These are phyloP conservation scores for Aotearoamyces nothofagi DNA, from an alignment of 2,329 filamentous ascomycete genomes.

Conservation along the genomic window DNA sequence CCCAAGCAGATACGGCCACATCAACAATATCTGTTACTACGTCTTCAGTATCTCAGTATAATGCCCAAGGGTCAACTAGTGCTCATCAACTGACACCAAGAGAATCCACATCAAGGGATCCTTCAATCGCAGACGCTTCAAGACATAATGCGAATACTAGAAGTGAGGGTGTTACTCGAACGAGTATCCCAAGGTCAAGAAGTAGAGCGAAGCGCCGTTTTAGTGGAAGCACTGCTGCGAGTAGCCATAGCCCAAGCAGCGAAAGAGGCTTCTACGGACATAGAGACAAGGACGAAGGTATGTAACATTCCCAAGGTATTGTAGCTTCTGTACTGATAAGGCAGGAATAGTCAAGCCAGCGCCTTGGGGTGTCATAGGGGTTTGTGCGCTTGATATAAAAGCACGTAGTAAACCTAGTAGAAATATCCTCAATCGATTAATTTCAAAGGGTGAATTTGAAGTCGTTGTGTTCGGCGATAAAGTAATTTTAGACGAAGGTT, in stretches of 20 bases:
- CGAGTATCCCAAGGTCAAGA: conserved; percentile 41
- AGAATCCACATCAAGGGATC: conserved; percentile 15
- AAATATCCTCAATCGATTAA: conserved; percentile 86
- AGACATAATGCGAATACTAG: conserved; percentile 16
- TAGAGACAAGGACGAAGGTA: conserved; percentile 46
- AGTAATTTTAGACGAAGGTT: conserved; percentile 77
- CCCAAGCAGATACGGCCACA: conserved; percentile 33
- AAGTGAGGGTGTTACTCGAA: conserved; percentile 16
- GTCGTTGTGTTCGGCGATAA: conserved; percentile 98
- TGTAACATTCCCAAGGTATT: no score
- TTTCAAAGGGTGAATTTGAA: conserved; percentile 84
- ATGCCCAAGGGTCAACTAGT: conserved; percentile 26
- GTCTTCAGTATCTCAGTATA: conserved; percentile 26
- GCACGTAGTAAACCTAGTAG: conserved; percentile 92
- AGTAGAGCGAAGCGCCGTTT: conserved; percentile 61
- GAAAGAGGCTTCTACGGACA: conserved; percentile 38
- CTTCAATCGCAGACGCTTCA: conserved; percentile 16
- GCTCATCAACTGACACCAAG: conserved; percentile 28
- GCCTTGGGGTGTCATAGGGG: conserved; percentile 60
- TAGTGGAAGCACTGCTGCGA: conserved; percentile 68
- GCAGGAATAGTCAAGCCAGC: conserved; percentile 37
- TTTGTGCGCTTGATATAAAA: conserved; percentile 89
- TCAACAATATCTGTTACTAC: conserved; percentile 39
- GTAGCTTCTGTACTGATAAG: no score
- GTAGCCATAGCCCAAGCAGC: conserved; percentile 65